Conservation (phyloP, 2,329 filamentous ascomycete genomes). For the Paracoccidioides brasiliensis region DNA sequence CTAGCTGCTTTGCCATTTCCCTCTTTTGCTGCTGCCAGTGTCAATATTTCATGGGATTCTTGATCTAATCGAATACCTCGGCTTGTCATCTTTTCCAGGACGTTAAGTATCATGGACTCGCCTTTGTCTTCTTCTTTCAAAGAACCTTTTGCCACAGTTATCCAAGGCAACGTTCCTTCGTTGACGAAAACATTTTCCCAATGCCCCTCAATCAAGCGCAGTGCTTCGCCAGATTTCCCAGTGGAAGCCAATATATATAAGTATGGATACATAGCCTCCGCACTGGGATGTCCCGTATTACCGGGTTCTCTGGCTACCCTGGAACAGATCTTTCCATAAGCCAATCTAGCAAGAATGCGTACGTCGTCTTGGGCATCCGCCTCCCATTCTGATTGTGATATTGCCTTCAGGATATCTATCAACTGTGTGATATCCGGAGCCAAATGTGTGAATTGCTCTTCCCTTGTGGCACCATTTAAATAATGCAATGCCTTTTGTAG, state of each 20-base stretch:
- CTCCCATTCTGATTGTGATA: constrained; percentile 24
- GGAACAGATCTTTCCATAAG: constrained; percentile 22
- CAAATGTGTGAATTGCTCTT: background rate
- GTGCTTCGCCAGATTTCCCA: constrained; percentile 43
- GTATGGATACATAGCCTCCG: constrained; percentile 32
- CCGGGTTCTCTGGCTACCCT: background rate
- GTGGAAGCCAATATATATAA: constrained; percentile 41
- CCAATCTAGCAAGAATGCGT: constrained; percentile 28
- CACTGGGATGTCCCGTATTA: constrained; percentile 10
- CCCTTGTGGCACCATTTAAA: constrained; percentile 29
- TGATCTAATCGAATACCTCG: constrained; percentile 24
- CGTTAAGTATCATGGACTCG: constrained; percentile 10
- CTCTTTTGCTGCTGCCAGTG: constrained; percentile 48
- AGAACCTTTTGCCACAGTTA: constrained; percentile 43
- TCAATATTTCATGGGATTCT: constrained; percentile 38
- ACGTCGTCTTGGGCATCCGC: constrained; percentile 26
- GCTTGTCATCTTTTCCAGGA: constrained; percentile 12
- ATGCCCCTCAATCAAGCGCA: constrained; percentile 32
- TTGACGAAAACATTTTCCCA: constrained; percentile 22
- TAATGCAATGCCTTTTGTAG: constrained; percentile 48
- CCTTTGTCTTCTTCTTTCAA: constrained; percentile 36
- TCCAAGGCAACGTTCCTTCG: constrained; percentile 24
- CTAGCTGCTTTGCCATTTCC: constrained; percentile 50
- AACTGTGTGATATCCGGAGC: constrained; percentile 10
- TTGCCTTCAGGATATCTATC: constrained; percentile 27